Conservation (phyloP, 495 filamentous ascomycete genomes). For the Hypoxylon fragiforme region DNA sequence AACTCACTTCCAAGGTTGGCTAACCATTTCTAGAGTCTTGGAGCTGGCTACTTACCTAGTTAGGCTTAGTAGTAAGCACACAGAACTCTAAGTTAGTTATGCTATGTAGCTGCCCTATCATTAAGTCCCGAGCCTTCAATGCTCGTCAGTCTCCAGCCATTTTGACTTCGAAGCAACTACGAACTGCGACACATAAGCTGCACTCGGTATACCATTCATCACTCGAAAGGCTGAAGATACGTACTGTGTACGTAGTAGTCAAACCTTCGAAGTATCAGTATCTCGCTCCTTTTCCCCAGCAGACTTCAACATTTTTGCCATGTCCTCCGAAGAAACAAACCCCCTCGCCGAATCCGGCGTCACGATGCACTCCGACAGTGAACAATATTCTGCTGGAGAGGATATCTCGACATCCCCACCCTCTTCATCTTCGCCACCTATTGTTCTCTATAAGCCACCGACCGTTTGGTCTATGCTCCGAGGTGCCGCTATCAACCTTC, state of each 20-base stretch:
- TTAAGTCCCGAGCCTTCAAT: constrained; percentile 17
- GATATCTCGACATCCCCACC: constrained; percentile 63
- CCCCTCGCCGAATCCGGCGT: constrained; percentile 77
- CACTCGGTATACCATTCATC: too few relatives aligned
- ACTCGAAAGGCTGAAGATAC: too few relatives aligned
- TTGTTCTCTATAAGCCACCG: constrained; percentile 88
- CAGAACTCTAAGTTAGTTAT: too few relatives aligned
- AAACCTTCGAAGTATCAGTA: too few relatives aligned
- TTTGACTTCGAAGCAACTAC: constrained; percentile 13
- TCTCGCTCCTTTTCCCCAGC: constrained; percentile 16
- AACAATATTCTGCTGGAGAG: constrained; percentile 78
- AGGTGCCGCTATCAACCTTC: constrained; percentile 89
- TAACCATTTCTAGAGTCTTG: too few relatives aligned
- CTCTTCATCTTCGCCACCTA: constrained; percentile 69
- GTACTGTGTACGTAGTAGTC: not conserved
- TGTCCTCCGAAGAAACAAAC: constrained; percentile 55
- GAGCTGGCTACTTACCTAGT: too few relatives aligned
- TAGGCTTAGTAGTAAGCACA: constrained; percentile 15
- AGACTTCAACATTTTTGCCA: constrained; percentile 34
- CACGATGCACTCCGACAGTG: constrained; percentile 87
- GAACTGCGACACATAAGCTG: not conserved
- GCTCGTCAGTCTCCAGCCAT: constrained; percentile 22
- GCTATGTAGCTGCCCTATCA: too few relatives aligned
- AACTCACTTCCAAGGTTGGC: too few relatives aligned
- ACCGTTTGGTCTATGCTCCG: constrained; percentile 82